Conservation (phyloP, 306 rosid genomes). For the Argentina anserina region DNA sequence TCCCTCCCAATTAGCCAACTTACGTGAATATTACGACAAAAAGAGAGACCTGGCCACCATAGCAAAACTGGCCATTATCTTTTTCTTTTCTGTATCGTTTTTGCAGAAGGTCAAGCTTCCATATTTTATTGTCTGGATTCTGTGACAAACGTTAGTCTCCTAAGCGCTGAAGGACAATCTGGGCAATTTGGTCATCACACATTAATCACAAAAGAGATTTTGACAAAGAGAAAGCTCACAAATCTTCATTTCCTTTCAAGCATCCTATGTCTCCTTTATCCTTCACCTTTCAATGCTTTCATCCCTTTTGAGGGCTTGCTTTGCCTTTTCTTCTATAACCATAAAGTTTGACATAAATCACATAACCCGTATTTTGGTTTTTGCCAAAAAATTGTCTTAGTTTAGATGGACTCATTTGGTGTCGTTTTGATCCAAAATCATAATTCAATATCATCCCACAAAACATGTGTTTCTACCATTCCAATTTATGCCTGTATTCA, state of each 20-base stretch:
- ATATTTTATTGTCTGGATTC: slow-evolving; percentile 57
- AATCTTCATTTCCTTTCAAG: slow-evolving; percentile 63
- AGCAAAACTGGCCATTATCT: slow-evolving; percentile 23
- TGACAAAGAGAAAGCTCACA: slow-evolving; percentile 81
- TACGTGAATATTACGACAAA: slow-evolving; percentile 53
- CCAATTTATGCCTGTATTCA: background rate
- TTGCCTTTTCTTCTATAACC: slow-evolving; percentile 10
- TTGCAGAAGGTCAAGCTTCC: slow-evolving; percentile 53
- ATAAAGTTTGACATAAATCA: slow-evolving; percentile 28
- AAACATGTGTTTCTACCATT: background rate
- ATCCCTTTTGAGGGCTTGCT: slow-evolving; percentile 79
- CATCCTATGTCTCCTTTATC: slow-evolving; percentile 80
- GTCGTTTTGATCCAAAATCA: background rate
- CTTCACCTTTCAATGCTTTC: slow-evolving; percentile 86
- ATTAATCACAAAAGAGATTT: slow-evolving; percentile 43
- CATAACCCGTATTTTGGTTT: too few relatives aligned
- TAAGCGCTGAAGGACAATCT: slow-evolving; percentile 66
- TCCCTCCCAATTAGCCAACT: slow-evolving; percentile 19
- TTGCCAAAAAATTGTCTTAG: background rate
- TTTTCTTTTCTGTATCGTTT: slow-evolving; percentile 44
- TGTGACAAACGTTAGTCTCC: slow-evolving; percentile 80
- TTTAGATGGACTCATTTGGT: background rate
- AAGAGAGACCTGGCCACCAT: slow-evolving; percentile 45
- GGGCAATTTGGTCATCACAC: slow-evolving; percentile 44
- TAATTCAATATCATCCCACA: slow-evolving; percentile 4